These are phyloP conservation scores for Cutaneotrichosporon sp. DNA, from an alignment of 1,284 basidiomycete species.

Conservation along the genomic window DNA sequence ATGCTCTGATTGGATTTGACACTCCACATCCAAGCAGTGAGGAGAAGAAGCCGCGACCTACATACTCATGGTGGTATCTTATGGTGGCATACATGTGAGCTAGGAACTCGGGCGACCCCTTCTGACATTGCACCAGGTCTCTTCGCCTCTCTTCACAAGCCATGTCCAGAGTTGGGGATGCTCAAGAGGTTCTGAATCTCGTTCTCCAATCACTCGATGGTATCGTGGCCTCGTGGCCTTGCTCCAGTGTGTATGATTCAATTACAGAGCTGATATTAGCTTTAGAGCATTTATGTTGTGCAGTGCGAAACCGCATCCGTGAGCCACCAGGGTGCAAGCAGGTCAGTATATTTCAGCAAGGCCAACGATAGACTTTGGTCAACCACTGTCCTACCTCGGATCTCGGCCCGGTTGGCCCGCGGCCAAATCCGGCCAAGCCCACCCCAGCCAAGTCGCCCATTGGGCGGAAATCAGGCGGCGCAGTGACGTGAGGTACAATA, in stretches of 20 bases:
- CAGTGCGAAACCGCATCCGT: neutral
- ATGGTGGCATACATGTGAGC: constrained; percentile 21
- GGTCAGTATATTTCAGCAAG: too few relatives aligned
- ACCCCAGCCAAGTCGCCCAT: neutral
- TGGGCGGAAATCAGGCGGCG: neutral
- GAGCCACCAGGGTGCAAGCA: too few relatives aligned
- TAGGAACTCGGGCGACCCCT: too few relatives aligned
- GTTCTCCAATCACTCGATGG: constrained; percentile 7
- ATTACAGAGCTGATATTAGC: neutral
- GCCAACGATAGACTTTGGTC: too few relatives aligned
- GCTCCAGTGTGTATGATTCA: neutral
- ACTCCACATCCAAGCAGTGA: neutral
- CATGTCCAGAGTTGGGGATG: neutral
- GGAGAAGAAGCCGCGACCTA: neutral
- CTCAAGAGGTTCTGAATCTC: neutral
- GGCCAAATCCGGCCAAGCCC: constrained; percentile 7
- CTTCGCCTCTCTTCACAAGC: neutral
- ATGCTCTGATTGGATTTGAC: constrained; percentile 2
- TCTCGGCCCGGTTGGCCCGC: constrained; percentile 1
- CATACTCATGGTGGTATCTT: constrained; percentile 23
- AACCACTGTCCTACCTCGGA: neutral
- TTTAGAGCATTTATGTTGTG: constrained; percentile 5
- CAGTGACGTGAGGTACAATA: too few relatives aligned
- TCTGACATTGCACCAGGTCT: too few relatives aligned
- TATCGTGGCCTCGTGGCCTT: constrained; percentile 6